Percentiles rank a stretch among this genome's conserved stretches.
phyloP scores from a whole-genome alignment of 345 rosid species.

The Populus davidiana region DNA sequence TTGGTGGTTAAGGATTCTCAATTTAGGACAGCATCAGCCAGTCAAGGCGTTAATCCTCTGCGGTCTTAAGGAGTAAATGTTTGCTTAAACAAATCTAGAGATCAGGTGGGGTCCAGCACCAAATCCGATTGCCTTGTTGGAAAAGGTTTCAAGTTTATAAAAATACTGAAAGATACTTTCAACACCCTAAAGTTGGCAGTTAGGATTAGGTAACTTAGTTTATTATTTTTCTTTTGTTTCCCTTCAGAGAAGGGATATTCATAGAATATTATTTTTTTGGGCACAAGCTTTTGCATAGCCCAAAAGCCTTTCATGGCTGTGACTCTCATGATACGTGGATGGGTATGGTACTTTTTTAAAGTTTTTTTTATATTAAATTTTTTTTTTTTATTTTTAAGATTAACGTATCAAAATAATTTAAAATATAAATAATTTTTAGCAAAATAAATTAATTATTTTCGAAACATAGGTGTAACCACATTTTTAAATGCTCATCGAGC shows the following conservation, averaged over 20 bases:
- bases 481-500: no score
- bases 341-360: no score
- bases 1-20: neutral
- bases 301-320: neutral
- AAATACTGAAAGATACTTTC: neutral
- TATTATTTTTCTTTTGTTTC: neutral
- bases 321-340: no score
- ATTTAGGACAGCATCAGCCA: neutral
- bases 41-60: neutral
- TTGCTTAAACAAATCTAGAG: neutral
- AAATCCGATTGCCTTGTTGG: neutral
- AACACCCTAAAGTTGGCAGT: constrained; percentile 4
- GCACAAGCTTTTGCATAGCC: neutral
- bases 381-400: no score
- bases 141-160: neutral
- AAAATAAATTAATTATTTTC: no score
- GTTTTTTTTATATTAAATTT: no score
- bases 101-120: neutral
- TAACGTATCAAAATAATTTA: no score
- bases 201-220: constrained; percentile 9
- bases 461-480: no score
- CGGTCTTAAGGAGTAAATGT: neutral
- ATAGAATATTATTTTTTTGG: neutral
- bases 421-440: no score
- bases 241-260: neutral